Evolutionary conservation across 2,329 filamentous ascomycete species (phyloP), one percentile per base, ranked within the genome.

Genomic region (Hypoxylon sp.): DNA sequence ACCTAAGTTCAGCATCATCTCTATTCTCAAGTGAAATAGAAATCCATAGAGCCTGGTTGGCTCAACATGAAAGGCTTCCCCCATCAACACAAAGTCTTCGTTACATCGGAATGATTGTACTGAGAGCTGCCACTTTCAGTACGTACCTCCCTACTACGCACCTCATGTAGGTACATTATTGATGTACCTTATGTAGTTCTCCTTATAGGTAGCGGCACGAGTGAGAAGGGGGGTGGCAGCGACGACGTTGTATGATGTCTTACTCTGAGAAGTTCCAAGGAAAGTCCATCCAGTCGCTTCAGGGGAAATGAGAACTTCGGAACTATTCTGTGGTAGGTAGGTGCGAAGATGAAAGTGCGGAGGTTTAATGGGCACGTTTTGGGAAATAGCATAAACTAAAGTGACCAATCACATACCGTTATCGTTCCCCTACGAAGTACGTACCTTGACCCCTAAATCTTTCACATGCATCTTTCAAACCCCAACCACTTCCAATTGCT

Each of bases 331-430:
- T 42, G 31, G n/a, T 14, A 42, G 33, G 33, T 37, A 13, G 11
- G 51, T 33, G 42, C 35, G 37, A 48, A 33, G 46, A 31, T 30
- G 37, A 60, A 63, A 70, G 59, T 58, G 67, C 46, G 61, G 69
- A 70, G 67, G 69, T 68, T 70, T 72, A 66, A 70, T 72, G 56
- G 59, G 42, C 53, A 69, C 66, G 51, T 57, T 68, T 69, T 71
- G 46, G 60, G 68, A 58, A 60, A 67, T 55, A 64, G 54, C 50
- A 60, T 57, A 51, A 67, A 53, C 31, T 13, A 13, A 56, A 11
- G 13, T 30, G 22, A 14, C 68, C 64, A 68, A 68, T 64, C 13
- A 55, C 49, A 56, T 35, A 25, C 13, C 46, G 20, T 48, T 31
- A 42, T 33, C 40, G 6, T 17, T 37, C 25, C 33, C 33, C 56